A percentile compares a stretch with the other conserved stretches of the same genome.
Evolutionary conservation across 2,329 filamentous ascomycete genomes (phyloP).

Genomic region (Fusarium coffeatum): DNA sequence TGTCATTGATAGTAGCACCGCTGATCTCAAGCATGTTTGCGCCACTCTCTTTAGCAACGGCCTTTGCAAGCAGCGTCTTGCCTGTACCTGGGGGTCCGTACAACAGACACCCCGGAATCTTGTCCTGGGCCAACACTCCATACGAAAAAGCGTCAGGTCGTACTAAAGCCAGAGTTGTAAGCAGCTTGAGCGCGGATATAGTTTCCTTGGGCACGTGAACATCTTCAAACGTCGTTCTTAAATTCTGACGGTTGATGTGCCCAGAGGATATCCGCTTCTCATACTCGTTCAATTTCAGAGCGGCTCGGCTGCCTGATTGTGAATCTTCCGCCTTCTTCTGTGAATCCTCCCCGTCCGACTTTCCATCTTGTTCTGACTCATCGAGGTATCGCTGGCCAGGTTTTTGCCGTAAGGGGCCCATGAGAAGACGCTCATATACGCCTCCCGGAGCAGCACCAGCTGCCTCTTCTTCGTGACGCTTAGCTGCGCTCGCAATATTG

Average conservation of each 20-base stretch:
- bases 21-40: conserved; percentile 86
- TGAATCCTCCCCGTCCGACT: conserved; percentile 40
- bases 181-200: conserved; percentile 85
- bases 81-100: conserved; percentile 89
- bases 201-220: conserved; percentile 86
- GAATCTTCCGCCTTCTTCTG: conserved; percentile 49
- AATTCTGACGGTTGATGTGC: conserved; percentile 82
- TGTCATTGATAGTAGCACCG: conserved; percentile 92
- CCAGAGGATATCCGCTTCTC: conserved; percentile 86
- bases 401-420: conserved; percentile 50
- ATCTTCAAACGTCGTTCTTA: conserved; percentile 87
- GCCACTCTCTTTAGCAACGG: conserved; percentile 74
- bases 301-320: conserved; percentile 41
- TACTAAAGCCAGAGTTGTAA: conserved; percentile 87
- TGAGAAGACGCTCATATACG: conserved; percentile 49
- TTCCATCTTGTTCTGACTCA: conserved; percentile 45
- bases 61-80: conserved; percentile 77
- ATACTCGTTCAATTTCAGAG: conserved; percentile 72
- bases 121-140: conserved; percentile 89
- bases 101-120: conserved; percentile 87
- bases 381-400: conserved; percentile 49
- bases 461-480: conserved; percentile 39
- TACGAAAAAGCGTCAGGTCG: conserved; percentile 97
- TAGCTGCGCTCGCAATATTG: conserved; percentile 52
- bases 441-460: conserved; percentile 40